A percentile compares a stretch with the other conserved stretches of the same genome.
Evolutionary conservation across 1,139 yeast species (phyloP).

Genomic region (Debaryomyces subglobosus): DNA sequence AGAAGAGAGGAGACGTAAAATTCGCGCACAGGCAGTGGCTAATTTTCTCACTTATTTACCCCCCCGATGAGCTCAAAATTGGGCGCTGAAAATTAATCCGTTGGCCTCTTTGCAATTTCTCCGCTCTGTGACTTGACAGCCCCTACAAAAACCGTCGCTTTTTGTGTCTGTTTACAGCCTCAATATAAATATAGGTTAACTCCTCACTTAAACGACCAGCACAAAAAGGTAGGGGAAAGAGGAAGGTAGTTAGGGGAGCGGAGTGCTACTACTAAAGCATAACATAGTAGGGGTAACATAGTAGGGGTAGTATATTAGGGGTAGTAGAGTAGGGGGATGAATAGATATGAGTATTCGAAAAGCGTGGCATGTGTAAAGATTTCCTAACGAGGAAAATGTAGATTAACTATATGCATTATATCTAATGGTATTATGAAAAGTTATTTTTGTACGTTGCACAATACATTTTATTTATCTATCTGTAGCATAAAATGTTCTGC

Average conservation of each 20-base stretch:
- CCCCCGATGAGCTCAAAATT: slow-evolving; percentile 1
- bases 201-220: slow-evolving; percentile 7
- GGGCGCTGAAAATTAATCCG: slow-evolving; percentile 6
- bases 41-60: not conserved
- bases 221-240: not conserved
- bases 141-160: slow-evolving; percentile 2
- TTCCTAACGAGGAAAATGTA: not conserved
- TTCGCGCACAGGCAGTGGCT: not conserved
- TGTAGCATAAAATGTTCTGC: not conserved
- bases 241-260: not conserved
- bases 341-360: not conserved
- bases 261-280: not conserved
- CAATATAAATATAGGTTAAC: not conserved
- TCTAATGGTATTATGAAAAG: not conserved
- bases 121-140: slow-evolving; percentile 6
- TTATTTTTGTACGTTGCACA: not conserved
- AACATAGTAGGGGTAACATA: not conserved
- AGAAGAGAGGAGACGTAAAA: not conserved
- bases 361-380: not conserved
- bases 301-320: not conserved
- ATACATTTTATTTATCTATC: not conserved
- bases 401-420: not conserved
- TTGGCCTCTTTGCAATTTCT: slow-evolving; percentile 6
- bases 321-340: not conserved
- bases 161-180: slow-evolving; percentile 5